These are phyloP conservation scores for Ophiocordyceps camponoti-rufipedis DNA, from an alignment of 2,329 filamentous ascomycete species.

Conservation along the genomic window DNA sequence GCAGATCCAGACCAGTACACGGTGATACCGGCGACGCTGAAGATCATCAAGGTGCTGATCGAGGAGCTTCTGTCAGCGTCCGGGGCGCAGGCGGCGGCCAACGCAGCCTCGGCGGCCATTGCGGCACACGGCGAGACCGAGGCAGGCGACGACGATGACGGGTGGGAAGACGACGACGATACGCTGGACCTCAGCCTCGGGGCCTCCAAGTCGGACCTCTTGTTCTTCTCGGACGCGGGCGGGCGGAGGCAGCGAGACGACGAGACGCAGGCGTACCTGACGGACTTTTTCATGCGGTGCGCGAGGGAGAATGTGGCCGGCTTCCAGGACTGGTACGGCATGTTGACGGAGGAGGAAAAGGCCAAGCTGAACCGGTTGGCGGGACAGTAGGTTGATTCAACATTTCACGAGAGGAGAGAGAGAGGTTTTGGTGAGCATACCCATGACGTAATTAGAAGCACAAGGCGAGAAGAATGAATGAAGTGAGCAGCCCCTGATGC, in stretches of 20 bases:
- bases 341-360: conserved; percentile 37
- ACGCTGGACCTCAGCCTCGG: conserved; percentile 58
- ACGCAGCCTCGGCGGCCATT: conserved; percentile 43
- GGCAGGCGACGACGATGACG: conserved; percentile 56
- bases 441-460: conserved; percentile 3
- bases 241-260: conserved; percentile 57
- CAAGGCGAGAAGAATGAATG: neutral
- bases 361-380: conserved; percentile 35
- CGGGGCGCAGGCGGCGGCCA: conserved; percentile 40
- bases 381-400: conserved; percentile 4
- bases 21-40: conserved; percentile 69
- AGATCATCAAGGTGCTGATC: conserved; percentile 90
- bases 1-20: conserved; percentile 79
- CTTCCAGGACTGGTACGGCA: conserved; percentile 38
- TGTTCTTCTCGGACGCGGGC: conserved; percentile 50
- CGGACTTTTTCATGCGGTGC: conserved; percentile 57
- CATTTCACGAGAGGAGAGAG: conserved; percentile 4
- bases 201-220: conserved; percentile 55
- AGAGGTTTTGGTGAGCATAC: neutral
- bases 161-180: conserved; percentile 83
- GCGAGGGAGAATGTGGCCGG: conserved; percentile 36
- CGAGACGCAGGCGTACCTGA: conserved; percentile 72
- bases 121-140: conserved; percentile 37
- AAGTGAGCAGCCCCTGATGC: too few relatives aligned
- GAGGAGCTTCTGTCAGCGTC: conserved; percentile 77